Evolutionary conservation across 305 asterid genomes (phyloP), one percentile per base, ranked within the genome.

Genomic region (Striga hermonthica): DNA sequence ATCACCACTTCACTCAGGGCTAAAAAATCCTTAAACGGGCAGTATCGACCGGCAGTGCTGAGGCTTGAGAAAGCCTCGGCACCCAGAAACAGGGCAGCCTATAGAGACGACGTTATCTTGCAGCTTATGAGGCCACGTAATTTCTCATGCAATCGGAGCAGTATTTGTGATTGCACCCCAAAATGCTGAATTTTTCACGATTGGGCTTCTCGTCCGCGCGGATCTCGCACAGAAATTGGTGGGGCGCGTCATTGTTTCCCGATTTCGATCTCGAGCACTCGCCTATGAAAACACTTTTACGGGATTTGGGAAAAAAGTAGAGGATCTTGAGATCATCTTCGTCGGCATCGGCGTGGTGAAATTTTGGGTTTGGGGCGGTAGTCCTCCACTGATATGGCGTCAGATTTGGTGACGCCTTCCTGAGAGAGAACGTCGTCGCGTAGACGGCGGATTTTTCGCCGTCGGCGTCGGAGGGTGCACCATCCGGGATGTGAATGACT

Each of bases 1-100:
- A 89, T 73, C 70, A 83, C 22, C 0, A 79, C 75, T 72, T 86
- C 95, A 0, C 92, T 83, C 37, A 86, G 70, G 0, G 77, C 87
- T n/a, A n/a, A n/a, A n/a, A n/a, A n/a, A n/a, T n/a, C n/a, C n/a
- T n/a, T n/a, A n/a, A n/a, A n/a, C n/a, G n/a, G n/a, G n/a, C n/a
- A n/a, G n/a, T n/a, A n/a, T n/a, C n/a, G n/a, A n/a, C 8, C 78
- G 78, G 52, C 95, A 89, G 13, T 76, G 68, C 0, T 78, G 64
- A 10, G 91, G 89, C 65, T 85, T 88, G 2, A 87, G 53, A 7
- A 14, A 15, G 0, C 89, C 93, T 2, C 9, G 3, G 62, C 95
- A 89, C 4, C 70, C 75, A 0, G 67, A 7, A 55, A 65, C 78
- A 1, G 95, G 92, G 66, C 97, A 87, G 1, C 6, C 44, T 10